phyloP scores from a whole-genome alignment of 2,329 filamentous ascomycete genomes.

The Atkinsonella hypoxylon region DNA sequence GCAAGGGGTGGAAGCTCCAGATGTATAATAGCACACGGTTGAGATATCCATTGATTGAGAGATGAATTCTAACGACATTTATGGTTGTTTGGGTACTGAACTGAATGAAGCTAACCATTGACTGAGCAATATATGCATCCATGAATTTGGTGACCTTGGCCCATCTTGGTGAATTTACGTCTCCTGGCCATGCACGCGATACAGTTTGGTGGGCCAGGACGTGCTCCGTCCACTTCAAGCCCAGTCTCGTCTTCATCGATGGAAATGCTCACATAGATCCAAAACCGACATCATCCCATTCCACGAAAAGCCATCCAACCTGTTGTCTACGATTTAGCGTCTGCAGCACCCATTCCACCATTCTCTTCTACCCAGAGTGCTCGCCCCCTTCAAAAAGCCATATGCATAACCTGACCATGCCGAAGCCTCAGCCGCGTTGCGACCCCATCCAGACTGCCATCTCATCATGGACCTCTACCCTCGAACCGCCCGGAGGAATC shows the following conservation, averaged over 20 bases:
- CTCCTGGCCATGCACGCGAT: no score
- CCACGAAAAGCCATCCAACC: no score
- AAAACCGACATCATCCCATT: no score
- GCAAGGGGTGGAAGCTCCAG: slow-evolving; percentile 16
- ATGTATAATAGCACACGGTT: slow-evolving; percentile 31
- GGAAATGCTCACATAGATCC: no score
- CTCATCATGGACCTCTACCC: slow-evolving; percentile 15
- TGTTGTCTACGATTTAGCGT: no score
- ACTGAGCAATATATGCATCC: neutral
- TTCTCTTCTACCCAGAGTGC: no score
- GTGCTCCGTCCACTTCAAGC: no score
- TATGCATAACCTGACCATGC: slow-evolving; percentile 11
- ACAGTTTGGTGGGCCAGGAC: no score
- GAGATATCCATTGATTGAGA: slow-evolving; percentile 27
- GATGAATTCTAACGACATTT: slow-evolving; percentile 16
- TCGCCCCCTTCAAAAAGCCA: no score
- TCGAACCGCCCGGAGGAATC: neutral
- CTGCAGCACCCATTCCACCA: no score
- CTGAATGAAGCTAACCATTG: neutral
- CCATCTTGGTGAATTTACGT: no score
- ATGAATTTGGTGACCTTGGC: neutral
- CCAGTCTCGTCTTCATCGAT: no score
- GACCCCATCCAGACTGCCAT: slow-evolving; percentile 23
- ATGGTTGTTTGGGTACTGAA: slow-evolving; percentile 6
- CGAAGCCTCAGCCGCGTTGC: slow-evolving; percentile 11